Percentiles rank a stretch among this genome's conserved stretches.
These are phyloP conservation scores for Zygnema cylindricum DNA, from an alignment of 139 green algal species.

Conservation along the genomic window DNA sequence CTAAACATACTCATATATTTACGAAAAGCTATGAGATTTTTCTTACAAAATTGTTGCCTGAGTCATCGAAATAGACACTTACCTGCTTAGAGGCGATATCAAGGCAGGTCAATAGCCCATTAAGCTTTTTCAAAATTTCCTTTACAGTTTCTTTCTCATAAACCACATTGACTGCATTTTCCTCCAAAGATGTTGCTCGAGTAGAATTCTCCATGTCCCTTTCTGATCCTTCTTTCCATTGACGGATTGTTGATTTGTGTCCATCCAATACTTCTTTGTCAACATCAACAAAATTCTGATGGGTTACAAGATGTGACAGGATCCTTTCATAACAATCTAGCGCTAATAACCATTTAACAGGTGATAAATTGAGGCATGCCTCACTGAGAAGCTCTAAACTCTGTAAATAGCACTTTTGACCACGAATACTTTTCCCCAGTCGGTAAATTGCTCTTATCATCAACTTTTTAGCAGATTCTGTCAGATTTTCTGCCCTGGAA, in stretches of 20 bases:
- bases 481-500: not conserved
- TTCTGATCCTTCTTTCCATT: not conserved
- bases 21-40: too few relatives aligned
- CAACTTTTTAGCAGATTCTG: not conserved
- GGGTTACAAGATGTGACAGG: not conserved
- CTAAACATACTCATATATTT: too few relatives aligned
- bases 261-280: not conserved
- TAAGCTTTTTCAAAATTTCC: too few relatives aligned
- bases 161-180: too few relatives aligned
- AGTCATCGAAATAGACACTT: too few relatives aligned
- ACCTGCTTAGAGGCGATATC: too few relatives aligned
- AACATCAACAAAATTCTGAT: not conserved
- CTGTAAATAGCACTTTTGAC: not conserved
- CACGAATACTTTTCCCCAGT: not conserved
- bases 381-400: not conserved
- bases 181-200: not conserved
- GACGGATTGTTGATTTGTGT: not conserved
- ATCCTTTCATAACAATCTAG: not conserved
- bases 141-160: too few relatives aligned
- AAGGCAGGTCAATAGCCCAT: too few relatives aligned
- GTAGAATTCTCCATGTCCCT: not conserved
- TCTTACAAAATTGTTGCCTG: too few relatives aligned
- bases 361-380: not conserved
- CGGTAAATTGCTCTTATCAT: not conserved
- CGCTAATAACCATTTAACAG: not conserved